A percentile compares a stretch with the other conserved stretches of the same genome.
phyloP scores from a whole-genome alignment of 2,329 filamentous ascomycete species.

The Curvularia hawaiiensis region DNA sequence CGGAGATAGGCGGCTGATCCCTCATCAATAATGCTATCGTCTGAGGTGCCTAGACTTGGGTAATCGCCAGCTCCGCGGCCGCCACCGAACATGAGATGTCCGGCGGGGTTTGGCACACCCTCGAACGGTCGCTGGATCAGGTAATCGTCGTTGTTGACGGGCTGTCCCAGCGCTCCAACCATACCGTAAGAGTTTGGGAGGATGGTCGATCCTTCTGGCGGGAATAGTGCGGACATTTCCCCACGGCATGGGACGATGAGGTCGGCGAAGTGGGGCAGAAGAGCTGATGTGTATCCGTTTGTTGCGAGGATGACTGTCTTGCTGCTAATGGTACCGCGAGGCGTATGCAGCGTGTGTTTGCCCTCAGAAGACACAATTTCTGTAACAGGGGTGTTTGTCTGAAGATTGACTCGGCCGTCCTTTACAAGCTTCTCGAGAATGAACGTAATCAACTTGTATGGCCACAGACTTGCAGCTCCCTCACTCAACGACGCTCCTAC shows the following conservation, averaged over 20 bases:
- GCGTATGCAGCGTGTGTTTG: slow-evolving; percentile 68
- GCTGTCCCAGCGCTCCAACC: slow-evolving; percentile 56
- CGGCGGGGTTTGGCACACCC: slow-evolving; percentile 49
- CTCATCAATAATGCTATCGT: slow-evolving; percentile 64
- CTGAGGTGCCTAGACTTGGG: slow-evolving; percentile 61
- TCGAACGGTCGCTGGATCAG: slow-evolving; percentile 69
- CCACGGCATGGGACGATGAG: slow-evolving; percentile 79
- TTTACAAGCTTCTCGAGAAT: slow-evolving; percentile 66
- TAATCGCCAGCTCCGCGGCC: slow-evolving; percentile 60
- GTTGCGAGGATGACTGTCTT: slow-evolving; percentile 75
- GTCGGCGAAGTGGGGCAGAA: slow-evolving; percentile 71
- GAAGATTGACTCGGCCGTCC: slow-evolving; percentile 66
- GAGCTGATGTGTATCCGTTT: slow-evolving; percentile 80
- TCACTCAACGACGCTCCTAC: slow-evolving; percentile 68
- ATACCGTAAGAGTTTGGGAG: slow-evolving; percentile 69
- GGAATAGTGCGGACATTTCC: slow-evolving; percentile 70
- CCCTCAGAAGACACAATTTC: slow-evolving; percentile 34
- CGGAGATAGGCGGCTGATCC: slow-evolving; percentile 63
- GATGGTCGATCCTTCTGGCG: slow-evolving; percentile 53
- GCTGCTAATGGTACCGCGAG: slow-evolving; percentile 69
- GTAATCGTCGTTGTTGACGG: slow-evolving; percentile 68
- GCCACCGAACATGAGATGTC: slow-evolving; percentile 73
- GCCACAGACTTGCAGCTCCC: slow-evolving; percentile 74
- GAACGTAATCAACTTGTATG: slow-evolving; percentile 81
- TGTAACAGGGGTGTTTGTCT: slow-evolving; percentile 71